A percentile compares a stretch with the other conserved stretches of the same genome.
Evolutionary conservation across 768 basidiomycete species (phyloP).

Genomic region (Mycena kentingensis): DNA sequence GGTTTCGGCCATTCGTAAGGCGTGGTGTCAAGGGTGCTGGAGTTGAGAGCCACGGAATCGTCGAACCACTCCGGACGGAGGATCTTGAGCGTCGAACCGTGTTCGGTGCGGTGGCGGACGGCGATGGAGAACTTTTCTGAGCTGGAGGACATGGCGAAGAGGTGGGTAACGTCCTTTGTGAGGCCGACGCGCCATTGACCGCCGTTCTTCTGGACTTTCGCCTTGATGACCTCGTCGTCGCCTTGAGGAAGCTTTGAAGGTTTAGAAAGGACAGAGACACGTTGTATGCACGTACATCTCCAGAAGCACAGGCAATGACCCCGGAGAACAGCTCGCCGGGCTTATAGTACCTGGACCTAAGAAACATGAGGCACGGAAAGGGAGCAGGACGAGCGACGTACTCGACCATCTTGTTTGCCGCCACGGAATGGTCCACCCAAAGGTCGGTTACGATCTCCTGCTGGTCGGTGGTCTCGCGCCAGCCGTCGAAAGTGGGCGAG

Average conservation of each 20-base stretch:
- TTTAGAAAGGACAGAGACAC: not conserved
- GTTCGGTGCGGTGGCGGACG: conserved; percentile 51
- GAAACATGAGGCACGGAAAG: no score
- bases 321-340: no score
- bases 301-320: no score
- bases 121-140: conserved; percentile 57
- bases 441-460: no score
- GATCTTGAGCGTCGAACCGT: conserved; percentile 60
- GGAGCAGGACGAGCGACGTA: no score
- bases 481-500: no score
- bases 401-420: no score
- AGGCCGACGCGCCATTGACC: conserved; percentile 80
- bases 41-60: conserved; percentile 65
- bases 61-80: conserved; percentile 94
- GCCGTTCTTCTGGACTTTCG: conserved; percentile 72
- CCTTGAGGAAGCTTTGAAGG: conserved; percentile 49
- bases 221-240: conserved; percentile 76
- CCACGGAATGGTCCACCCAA: no score
- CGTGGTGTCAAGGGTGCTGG: conserved; percentile 48
- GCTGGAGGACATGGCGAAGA: conserved; percentile 61
- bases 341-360: no score
- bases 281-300: no score
- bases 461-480: no score
- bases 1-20: conserved; percentile 80
- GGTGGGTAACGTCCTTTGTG: conserved; percentile 85